A percentile compares a stretch with the other conserved stretches of the same genome.
These are phyloP conservation scores for Arabis hirsuta DNA, from an alignment of 345 rosid genomes.

Conservation along the genomic window DNA sequence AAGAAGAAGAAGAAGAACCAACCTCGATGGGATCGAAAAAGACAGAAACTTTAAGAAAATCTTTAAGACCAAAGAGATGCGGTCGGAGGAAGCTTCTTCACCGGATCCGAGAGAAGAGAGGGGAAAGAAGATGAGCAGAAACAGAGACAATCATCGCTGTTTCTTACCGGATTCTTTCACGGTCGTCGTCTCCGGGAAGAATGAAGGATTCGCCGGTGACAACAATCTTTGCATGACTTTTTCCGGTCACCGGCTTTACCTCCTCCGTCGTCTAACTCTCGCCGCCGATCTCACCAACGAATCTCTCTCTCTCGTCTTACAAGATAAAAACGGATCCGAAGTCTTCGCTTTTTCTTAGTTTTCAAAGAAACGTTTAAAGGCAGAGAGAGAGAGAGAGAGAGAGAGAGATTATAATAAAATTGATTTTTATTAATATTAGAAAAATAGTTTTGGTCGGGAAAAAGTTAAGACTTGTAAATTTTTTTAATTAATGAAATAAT, in stretches of 20 bases:
- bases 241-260: constrained; percentile 22
- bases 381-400: constrained; percentile 17
- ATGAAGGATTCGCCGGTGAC: constrained; percentile 25
- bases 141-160: constrained; percentile 33
- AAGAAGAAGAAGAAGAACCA: constrained; percentile 6
- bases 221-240: not conserved
- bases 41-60: not conserved
- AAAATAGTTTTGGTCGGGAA: constrained; percentile 30
- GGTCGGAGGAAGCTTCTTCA: constrained; percentile 40
- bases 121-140: constrained; percentile 34
- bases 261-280: constrained; percentile 26
- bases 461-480: not conserved
- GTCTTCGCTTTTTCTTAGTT: constrained; percentile 47
- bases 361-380: constrained; percentile 36
- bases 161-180: constrained; percentile 28
- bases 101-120: constrained; percentile 36
- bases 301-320: constrained; percentile 27
- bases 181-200: constrained; percentile 38
- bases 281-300: constrained; percentile 35
- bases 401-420: too few species aligned
- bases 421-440: not conserved
- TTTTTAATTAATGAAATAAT: constrained; percentile 7
- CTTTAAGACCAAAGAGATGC: not conserved
- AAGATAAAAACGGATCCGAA: constrained; percentile 41
- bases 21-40: constrained; percentile 34